These are phyloP conservation scores for Ceratobasidium sp. DNA, from an alignment of 1,284 basidiomycete genomes.

Conservation along the genomic window DNA sequence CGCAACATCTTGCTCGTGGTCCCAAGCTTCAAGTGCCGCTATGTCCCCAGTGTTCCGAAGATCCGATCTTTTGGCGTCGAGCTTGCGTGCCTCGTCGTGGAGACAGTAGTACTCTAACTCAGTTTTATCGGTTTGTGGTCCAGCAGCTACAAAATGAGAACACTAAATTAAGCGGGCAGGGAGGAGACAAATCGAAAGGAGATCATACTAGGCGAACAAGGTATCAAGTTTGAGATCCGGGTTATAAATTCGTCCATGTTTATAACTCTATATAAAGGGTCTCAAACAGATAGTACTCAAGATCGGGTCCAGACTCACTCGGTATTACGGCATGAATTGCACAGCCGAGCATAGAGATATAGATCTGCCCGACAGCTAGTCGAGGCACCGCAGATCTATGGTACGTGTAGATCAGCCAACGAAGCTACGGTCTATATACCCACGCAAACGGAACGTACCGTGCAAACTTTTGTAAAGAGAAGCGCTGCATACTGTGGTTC, in stretches of 20 bases:
- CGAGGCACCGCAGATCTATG: neutral
- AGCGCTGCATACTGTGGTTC: slow-evolving; percentile 14
- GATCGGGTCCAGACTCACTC: neutral
- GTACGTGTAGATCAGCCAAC: too few species aligned
- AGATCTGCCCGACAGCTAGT: neutral
- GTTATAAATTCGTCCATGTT: neutral
- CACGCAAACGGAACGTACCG: neutral
- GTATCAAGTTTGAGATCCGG: neutral
- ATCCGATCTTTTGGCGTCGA: neutral
- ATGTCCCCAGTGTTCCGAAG: neutral
- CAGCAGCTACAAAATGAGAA: neutral
- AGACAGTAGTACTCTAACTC: neutral
- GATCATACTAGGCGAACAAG: slow-evolving; percentile 1
- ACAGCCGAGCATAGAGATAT: slow-evolving; percentile 1
- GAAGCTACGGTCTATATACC: too few species aligned
- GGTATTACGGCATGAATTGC: neutral
- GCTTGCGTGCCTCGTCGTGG: neutral
- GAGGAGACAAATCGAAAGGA: neutral
- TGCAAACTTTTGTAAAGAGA: slow-evolving; percentile 10
- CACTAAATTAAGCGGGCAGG: neutral
- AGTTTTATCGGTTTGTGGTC: neutral
- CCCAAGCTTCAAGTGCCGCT: neutral
- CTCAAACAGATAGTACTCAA: neutral
- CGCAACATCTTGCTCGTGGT: neutral
- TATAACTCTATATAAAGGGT: neutral